A percentile compares a stretch with the other conserved stretches of the same genome.
phyloP scores from a whole-genome alignment of 208 protist genomes.

The Trypanosoma caninum region DNA sequence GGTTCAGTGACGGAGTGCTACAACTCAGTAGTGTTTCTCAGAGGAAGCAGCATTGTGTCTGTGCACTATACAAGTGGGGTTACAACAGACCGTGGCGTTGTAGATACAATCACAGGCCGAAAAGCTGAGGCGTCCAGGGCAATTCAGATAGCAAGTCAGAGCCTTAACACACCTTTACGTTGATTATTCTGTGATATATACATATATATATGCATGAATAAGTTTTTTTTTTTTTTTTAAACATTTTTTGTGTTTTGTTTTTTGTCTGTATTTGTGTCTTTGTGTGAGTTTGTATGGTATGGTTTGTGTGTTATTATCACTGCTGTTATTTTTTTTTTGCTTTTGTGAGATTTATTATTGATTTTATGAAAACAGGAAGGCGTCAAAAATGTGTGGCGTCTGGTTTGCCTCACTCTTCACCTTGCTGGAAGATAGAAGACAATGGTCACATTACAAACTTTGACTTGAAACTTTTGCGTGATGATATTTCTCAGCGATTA shows the following conservation, averaged over 20 bases:
- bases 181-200: not conserved
- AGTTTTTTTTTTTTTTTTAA: no score
- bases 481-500: slow-evolving; percentile 16
- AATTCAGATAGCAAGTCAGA: slow-evolving; percentile 61
- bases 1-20: slow-evolving; percentile 53
- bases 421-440: slow-evolving; percentile 8
- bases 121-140: slow-evolving; percentile 38
- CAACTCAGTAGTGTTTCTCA: slow-evolving; percentile 67
- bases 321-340: not conserved
- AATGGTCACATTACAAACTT: slow-evolving; percentile 17
- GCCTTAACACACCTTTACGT: slow-evolving; percentile 29
- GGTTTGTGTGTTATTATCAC: no score
- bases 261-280: not conserved
- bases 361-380: not conserved
- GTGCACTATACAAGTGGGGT: slow-evolving; percentile 63
- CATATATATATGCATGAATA: not conserved
- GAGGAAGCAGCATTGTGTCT: slow-evolving; percentile 51
- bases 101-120: slow-evolving; percentile 46
- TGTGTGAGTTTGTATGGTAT: no score
- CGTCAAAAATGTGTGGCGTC: not conserved
- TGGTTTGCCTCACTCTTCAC: not conserved
- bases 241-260: not conserved
- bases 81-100: slow-evolving; percentile 57
- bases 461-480: slow-evolving; percentile 17
- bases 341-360: not conserved